A percentile compares a stretch with the other conserved stretches of the same genome.
These are phyloP conservation scores for Zymoseptoria brevis DNA, from an alignment of 2,329 filamentous ascomycete genomes.

Conservation along the genomic window DNA sequence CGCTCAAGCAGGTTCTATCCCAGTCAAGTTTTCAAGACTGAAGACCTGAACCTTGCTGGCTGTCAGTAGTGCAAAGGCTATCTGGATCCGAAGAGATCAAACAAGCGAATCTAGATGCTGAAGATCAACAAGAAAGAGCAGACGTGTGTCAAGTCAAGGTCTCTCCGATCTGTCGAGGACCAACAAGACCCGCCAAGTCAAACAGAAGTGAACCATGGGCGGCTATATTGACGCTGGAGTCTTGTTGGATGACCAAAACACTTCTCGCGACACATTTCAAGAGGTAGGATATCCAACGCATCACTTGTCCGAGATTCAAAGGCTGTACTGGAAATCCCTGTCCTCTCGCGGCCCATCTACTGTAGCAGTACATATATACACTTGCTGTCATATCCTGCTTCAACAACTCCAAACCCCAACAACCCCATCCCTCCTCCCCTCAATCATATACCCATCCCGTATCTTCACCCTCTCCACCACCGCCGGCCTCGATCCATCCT, in stretches of 20 bases:
- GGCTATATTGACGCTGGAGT: neutral
- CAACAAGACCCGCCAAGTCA: neutral
- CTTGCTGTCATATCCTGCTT: neutral
- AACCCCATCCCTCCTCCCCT: conserved; percentile 78
- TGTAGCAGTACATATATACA: neutral
- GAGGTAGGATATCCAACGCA: too few species aligned
- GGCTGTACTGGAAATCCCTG: too few species aligned
- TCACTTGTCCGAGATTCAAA: too few species aligned
- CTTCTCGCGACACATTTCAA: too few species aligned
- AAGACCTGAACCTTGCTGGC: neutral
- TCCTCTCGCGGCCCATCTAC: too few species aligned
- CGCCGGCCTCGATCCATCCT: conserved; percentile 38
- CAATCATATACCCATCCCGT: conserved; percentile 87
- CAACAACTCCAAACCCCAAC: conserved; percentile 85
- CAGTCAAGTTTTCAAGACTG: neutral
- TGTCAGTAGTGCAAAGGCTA: neutral
- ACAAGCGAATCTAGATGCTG: too few species aligned
- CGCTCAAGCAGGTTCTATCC: neutral
- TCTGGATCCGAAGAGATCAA: too few species aligned
- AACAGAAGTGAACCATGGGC: neutral
- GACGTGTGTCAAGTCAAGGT: neutral
- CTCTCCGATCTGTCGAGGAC: neutral
- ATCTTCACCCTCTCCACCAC: conserved; percentile 77
- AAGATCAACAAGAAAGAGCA: too few species aligned
- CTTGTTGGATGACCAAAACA: neutral